These are phyloP conservation scores for Cladosporium colombiae DNA, from an alignment of 2,329 filamentous ascomycete species.

Conservation along the genomic window DNA sequence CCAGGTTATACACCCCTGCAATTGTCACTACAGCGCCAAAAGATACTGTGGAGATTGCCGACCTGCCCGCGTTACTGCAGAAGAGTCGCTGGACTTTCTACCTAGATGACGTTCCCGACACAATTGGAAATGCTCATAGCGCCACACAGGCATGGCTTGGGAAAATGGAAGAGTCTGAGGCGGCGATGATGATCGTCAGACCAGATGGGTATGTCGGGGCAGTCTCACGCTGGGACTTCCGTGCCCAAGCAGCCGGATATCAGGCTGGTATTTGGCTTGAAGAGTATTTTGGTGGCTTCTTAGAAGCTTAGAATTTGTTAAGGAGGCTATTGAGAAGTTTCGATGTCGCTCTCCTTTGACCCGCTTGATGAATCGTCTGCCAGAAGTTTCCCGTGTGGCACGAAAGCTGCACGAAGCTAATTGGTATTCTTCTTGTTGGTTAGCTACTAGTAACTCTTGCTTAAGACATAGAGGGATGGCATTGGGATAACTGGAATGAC, in stretches of 20 bases:
- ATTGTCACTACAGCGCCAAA: conserved; percentile 68
- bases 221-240: conserved; percentile 48
- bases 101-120: conserved; percentile 63
- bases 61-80: conserved; percentile 63
- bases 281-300: conserved; percentile 52
- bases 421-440: neutral
- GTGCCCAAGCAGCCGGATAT: conserved; percentile 34
- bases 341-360: neutral
- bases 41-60: conserved; percentile 63
- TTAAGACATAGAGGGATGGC: too few relatives aligned
- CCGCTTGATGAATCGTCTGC: neutral
- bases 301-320: conserved; percentile 29
- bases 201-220: conserved; percentile 74
- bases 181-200: conserved; percentile 67
- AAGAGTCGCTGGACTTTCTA: conserved; percentile 72
- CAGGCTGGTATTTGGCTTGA: conserved; percentile 51
- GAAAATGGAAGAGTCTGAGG: conserved; percentile 56
- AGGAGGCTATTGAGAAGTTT: neutral
- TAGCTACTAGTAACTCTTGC: neutral
- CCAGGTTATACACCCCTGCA: conserved; percentile 68
- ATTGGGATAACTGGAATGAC: too few relatives aligned
- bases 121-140: conserved; percentile 51
- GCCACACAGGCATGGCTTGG: conserved; percentile 73
- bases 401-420: neutral
- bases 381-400: neutral